phyloP scores from a whole-genome alignment of 2,329 filamentous ascomycete genomes.

The Tetracladium maxilliforme region DNA sequence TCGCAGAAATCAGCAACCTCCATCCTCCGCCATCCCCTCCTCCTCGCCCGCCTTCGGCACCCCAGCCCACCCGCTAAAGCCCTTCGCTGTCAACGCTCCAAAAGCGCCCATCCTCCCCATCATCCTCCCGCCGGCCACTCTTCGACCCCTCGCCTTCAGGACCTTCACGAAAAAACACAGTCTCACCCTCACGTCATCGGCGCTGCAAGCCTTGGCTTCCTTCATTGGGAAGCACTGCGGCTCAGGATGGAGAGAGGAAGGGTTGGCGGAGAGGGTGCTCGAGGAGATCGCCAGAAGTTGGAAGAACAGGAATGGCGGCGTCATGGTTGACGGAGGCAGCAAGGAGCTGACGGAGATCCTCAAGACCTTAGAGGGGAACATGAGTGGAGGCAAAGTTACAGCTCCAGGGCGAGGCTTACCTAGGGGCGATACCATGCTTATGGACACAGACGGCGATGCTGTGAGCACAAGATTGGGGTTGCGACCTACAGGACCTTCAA shows the following conservation, averaged over 20 bases:
- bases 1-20: slow-evolving; percentile 11
- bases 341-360: slow-evolving; percentile 69
- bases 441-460: slow-evolving; percentile 35
- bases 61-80: slow-evolving; percentile 62
- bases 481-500: slow-evolving; percentile 26
- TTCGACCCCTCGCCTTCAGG: slow-evolving; percentile 83
- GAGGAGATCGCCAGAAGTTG: slow-evolving; percentile 85
- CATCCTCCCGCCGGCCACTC: slow-evolving; percentile 69
- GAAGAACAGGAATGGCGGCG: slow-evolving; percentile 79
- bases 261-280: slow-evolving; percentile 78
- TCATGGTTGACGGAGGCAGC: slow-evolving; percentile 76
- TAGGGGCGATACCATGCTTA: slow-evolving; percentile 28
- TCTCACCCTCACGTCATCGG: slow-evolving; percentile 76
- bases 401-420: slow-evolving; percentile 32
- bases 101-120: slow-evolving; percentile 57
- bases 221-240: slow-evolving; percentile 93
- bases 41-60: slow-evolving; percentile 87
- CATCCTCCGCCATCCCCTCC: slow-evolving; percentile 63
- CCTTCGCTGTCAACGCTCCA: slow-evolving; percentile 29
- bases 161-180: slow-evolving; percentile 98
- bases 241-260: slow-evolving; percentile 91
- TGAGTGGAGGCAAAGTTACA: slow-evolving; percentile 68
- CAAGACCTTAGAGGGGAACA: slow-evolving; percentile 70
- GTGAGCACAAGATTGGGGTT: slow-evolving; percentile 40
- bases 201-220: slow-evolving; percentile 67